These are phyloP conservation scores for Primulina huaijiensis DNA, from an alignment of 257 asterid genomes.

Conservation along the genomic window DNA sequence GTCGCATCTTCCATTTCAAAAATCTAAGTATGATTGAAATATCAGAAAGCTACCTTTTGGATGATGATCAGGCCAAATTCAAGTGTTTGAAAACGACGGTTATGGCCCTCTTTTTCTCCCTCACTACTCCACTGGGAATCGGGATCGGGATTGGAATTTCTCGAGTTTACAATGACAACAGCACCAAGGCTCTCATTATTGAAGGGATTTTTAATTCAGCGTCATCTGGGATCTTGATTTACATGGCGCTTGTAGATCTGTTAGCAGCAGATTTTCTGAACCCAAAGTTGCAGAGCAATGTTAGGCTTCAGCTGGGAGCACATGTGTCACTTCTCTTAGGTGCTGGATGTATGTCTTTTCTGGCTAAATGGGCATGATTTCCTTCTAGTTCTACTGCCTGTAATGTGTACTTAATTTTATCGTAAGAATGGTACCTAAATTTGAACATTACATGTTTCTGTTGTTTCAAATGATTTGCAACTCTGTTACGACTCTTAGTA, in stretches of 20 bases:
- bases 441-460: neutral
- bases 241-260: slow-evolving; percentile 60
- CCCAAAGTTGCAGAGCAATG: slow-evolving; percentile 38
- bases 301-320: slow-evolving; percentile 44
- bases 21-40: neutral
- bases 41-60: neutral
- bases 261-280: slow-evolving; percentile 59
- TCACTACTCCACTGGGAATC: slow-evolving; percentile 49
- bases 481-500: neutral
- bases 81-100: slow-evolving; percentile 32
- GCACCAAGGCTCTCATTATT: slow-evolving; percentile 28
- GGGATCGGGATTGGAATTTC: slow-evolving; percentile 50
- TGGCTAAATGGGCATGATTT: slow-evolving; percentile 57
- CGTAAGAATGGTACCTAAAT: neutral
- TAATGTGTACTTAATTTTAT: neutral
- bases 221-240: slow-evolving; percentile 52
- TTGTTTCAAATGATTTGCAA: neutral
- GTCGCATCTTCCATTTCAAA: neutral
- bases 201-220: slow-evolving; percentile 50
- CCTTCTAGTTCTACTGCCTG: neutral
- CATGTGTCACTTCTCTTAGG: slow-evolving; percentile 47
- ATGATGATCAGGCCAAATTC: slow-evolving; percentile 39
- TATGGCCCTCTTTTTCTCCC: slow-evolving; percentile 45
- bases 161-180: slow-evolving; percentile 33
- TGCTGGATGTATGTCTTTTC: slow-evolving; percentile 52